phyloP scores from a whole-genome alignment of 1,284 basidiomycete species.

The Leccinum griseonigrum region DNA sequence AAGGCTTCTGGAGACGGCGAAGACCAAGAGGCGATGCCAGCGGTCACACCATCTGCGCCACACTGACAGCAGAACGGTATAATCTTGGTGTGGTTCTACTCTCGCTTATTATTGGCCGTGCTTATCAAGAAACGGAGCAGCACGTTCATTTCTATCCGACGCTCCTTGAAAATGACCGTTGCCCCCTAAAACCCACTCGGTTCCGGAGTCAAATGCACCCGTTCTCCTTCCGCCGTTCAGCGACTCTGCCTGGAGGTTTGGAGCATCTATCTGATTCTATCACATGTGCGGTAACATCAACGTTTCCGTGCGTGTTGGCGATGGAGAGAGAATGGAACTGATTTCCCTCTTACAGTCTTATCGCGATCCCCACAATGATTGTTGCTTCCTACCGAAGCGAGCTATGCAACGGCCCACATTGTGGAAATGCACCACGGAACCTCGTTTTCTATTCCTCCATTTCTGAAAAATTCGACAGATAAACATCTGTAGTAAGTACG shows the following conservation, averaged over 20 bases:
- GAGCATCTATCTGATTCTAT: not conserved
- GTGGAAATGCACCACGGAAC: no score
- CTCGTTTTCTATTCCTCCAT: no score
- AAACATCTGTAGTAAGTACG: no score
- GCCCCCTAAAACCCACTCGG: not conserved
- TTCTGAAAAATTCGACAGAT: no score
- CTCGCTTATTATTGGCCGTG: not conserved
- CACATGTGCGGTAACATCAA: not conserved
- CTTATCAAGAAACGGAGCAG: not conserved
- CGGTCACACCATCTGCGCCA: not conserved
- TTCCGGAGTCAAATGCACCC: not conserved
- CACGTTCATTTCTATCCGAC: not conserved
- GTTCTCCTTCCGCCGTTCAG: not conserved
- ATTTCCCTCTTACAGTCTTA: not conserved
- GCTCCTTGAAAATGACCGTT: not conserved
- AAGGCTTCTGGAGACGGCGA: not conserved
- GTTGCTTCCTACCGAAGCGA: no score
- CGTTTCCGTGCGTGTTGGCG: not conserved
- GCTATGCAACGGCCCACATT: no score
- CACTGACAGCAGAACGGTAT: no score
- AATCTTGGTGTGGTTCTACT: not conserved
- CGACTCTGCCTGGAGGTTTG: not conserved
- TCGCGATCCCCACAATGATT: not conserved
- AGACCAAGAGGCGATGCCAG: not conserved
- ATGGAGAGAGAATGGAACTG: not conserved